A percentile compares a stretch with the other conserved stretches of the same genome.
Evolutionary conservation across 805 yeast species (phyloP).

Genomic region (Schwanniomyces polymorphus): DNA sequence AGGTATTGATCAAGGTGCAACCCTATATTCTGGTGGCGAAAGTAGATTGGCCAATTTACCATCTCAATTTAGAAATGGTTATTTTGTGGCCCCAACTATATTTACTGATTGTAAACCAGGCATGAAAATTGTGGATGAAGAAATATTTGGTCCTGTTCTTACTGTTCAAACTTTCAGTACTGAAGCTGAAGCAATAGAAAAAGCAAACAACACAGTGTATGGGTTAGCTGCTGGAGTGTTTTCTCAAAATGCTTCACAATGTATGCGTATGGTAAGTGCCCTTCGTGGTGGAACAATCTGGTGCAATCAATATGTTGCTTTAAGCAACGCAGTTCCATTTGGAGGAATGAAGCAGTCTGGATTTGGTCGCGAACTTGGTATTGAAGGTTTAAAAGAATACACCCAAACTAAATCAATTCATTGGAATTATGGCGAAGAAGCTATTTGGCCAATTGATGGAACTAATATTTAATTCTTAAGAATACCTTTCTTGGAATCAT

Average conservation of each 20-base stretch:
- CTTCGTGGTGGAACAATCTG: slow-evolving; percentile 69
- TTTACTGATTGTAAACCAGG: slow-evolving; percentile 43
- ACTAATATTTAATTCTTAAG: no score
- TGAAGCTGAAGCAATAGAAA: slow-evolving; percentile 41
- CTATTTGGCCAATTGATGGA: no score
- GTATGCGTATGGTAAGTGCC: slow-evolving; percentile 9
- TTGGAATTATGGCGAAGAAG: no score
- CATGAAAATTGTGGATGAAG: slow-evolving; percentile 46
- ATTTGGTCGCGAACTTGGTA: slow-evolving; percentile 34
- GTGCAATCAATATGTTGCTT: slow-evolving; percentile 68
- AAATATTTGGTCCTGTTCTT: slow-evolving; percentile 55
- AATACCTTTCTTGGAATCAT: no score
- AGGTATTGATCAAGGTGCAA: slow-evolving; percentile 67
- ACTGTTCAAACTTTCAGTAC: slow-evolving; percentile 43
- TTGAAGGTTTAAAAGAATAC: background rate
- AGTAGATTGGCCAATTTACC: slow-evolving; percentile 25
- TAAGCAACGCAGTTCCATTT: slow-evolving; percentile 53
- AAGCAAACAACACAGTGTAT: slow-evolving; percentile 45
- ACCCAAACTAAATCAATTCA: background rate
- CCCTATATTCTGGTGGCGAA: slow-evolving; percentile 60
- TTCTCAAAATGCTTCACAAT: slow-evolving; percentile 27
- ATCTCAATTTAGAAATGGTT: slow-evolving; percentile 44
- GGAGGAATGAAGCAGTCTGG: slow-evolving; percentile 39
- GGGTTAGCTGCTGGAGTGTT: slow-evolving; percentile 51
- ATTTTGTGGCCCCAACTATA: slow-evolving; percentile 49